These are phyloP conservation scores for Aspergillus proliferans DNA, from an alignment of 2,329 filamentous ascomycete genomes.

Conservation along the genomic window DNA sequence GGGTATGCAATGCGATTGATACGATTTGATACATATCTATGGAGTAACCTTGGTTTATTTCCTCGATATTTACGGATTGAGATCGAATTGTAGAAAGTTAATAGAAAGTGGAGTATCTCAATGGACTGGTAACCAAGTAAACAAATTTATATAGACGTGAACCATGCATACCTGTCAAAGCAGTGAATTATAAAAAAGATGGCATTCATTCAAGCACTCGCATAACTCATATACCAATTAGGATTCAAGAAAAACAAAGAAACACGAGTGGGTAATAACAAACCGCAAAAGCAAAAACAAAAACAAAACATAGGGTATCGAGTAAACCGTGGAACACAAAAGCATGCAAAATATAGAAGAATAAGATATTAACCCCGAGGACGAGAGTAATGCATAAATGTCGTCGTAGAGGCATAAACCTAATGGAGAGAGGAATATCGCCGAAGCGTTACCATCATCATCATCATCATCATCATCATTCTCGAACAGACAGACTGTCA, in stretches of 20 bases:
- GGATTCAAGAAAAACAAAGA: not conserved
- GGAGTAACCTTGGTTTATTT: too few species aligned
- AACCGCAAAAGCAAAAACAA: conserved; percentile 6
- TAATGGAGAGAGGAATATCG: not conserved
- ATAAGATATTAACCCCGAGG: conserved; percentile 10
- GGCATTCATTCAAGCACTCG: too few species aligned
- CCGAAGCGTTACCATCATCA: conserved; percentile 4
- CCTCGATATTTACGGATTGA: too few species aligned
- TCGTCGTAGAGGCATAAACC: not conserved
- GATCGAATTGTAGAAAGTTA: too few species aligned
- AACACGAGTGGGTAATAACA: conserved; percentile 1
- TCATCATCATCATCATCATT: conserved; percentile 6
- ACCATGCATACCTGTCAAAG: not conserved
- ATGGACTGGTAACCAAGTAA: not conserved
- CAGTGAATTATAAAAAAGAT: not conserved
- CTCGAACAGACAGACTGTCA: conserved; percentile 12
- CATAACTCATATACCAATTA: too few species aligned
- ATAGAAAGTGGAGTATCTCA: not conserved
- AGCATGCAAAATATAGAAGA: conserved; percentile 13
- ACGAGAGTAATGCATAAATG: conserved; percentile 5
- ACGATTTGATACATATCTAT: too few species aligned
- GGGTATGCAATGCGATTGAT: too few species aligned
- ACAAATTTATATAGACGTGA: not conserved
- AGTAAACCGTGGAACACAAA: conserved; percentile 24
- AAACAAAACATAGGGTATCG: conserved; percentile 29